Evolutionary conservation across 2,329 filamentous ascomycete species (phyloP).

Genomic region (Sporothrix pallida): DNA sequence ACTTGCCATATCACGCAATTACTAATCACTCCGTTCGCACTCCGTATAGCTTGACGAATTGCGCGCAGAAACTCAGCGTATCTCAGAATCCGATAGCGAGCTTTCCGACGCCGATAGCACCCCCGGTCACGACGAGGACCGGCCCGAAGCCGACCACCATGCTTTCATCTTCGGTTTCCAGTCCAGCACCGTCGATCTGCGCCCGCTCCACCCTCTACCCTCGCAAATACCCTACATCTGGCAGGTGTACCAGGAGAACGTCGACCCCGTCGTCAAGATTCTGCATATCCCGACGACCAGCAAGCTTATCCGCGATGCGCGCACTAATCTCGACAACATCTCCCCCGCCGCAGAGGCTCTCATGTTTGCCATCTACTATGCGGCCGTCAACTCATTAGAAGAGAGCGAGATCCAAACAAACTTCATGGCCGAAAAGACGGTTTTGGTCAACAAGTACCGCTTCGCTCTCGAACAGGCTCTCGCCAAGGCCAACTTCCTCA

Average conservation of each 20-base stretch:
- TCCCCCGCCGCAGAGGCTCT: constrained; percentile 64
- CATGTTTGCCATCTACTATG: constrained; percentile 67
- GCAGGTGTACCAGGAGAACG: constrained; percentile 57
- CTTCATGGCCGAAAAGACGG: constrained; percentile 56
- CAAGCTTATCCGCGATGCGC: constrained; percentile 52
- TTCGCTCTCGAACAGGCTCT: constrained; percentile 65
- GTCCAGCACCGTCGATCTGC: constrained; percentile 68
- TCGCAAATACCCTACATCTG: constrained; percentile 62
- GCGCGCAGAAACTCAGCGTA: constrained; percentile 55
- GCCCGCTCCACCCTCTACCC: constrained; percentile 56
- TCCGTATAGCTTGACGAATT: constrained; percentile 51
- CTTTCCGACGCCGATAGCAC: constrained; percentile 65
- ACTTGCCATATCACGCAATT: neutral
- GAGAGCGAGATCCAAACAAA: constrained; percentile 62
- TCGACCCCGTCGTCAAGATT: constrained; percentile 53
- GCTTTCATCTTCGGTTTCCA: constrained; percentile 75
- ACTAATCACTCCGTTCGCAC: neutral
- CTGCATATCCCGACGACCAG: constrained; percentile 55
- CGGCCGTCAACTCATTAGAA: constrained; percentile 63
- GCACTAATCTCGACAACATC: constrained; percentile 64
- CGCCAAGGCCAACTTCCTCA: constrained; percentile 65
- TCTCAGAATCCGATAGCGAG: constrained; percentile 62
- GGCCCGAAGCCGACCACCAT: constrained; percentile 61
- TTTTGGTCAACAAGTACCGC: constrained; percentile 55
- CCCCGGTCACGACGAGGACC: constrained; percentile 48